Conservation (phyloP, 805 yeast species). For the Debaryomyces prosopidis region DNA sequence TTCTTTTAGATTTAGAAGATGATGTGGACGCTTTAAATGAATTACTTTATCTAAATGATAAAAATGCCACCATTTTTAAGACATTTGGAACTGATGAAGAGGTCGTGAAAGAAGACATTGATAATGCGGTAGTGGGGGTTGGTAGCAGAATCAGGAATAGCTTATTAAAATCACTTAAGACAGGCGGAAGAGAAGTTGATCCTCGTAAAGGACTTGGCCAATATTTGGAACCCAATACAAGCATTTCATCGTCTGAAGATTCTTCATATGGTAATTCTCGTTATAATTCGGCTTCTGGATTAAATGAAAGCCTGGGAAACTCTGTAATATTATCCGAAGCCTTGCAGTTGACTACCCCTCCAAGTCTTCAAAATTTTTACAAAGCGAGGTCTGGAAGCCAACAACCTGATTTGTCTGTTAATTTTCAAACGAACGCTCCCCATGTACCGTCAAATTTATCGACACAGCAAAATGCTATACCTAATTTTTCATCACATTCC, state of each 20-base stretch:
- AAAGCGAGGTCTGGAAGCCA: background rate
- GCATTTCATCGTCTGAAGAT: constrained; percentile 31
- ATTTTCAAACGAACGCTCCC: constrained; percentile 5
- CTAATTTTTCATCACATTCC: constrained; percentile 10
- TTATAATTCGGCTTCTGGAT: constrained; percentile 14
- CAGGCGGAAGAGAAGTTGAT: constrained; percentile 26
- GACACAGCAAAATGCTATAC: constrained; percentile 1
- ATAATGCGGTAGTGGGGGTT: constrained; percentile 80
- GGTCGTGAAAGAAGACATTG: constrained; percentile 66
- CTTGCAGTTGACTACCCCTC: constrained; percentile 14
- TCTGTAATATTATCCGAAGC: constrained; percentile 37
- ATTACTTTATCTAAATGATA: constrained; percentile 32
- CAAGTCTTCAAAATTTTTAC: constrained; percentile 3
- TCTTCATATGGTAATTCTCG: constrained; percentile 18
- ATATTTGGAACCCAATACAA: constrained; percentile 25
- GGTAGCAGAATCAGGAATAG: constrained; percentile 62
- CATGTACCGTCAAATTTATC: constrained; percentile 21
- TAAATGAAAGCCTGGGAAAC: constrained; percentile 10
- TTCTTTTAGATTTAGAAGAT: constrained; percentile 39
- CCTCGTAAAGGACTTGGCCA: constrained; percentile 19
- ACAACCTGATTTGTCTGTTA: background rate
- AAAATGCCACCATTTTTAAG: constrained; percentile 3
- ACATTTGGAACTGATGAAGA: constrained; percentile 39
- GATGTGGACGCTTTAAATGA: constrained; percentile 36
- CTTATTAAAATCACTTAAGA: constrained; percentile 42